Conservation (phyloP, 2,329 filamentous ascomycete genomes). For the Fusarium caatingaense region DNA sequence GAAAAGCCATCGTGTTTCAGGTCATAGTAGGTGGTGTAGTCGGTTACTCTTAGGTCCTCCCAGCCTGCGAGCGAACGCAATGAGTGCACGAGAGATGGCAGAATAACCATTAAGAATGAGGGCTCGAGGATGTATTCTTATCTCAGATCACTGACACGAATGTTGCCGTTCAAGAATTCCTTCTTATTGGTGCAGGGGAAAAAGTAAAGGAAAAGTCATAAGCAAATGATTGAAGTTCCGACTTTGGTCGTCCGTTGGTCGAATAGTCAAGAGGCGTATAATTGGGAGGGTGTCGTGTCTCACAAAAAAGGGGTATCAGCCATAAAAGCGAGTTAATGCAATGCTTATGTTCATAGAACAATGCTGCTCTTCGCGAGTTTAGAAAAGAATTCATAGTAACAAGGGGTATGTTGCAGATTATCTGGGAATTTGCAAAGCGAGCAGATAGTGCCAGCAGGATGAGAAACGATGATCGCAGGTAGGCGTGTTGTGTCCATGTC, state of each 20-base stretch:
- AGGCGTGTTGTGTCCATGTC: constrained; percentile 29
- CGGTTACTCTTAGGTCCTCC: constrained; percentile 8
- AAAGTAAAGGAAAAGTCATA: constrained; percentile 29
- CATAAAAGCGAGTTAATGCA: constrained; percentile 28
- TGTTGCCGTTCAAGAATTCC: constrained; percentile 27
- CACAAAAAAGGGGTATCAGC: constrained; percentile 36
- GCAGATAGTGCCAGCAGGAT: constrained; percentile 36
- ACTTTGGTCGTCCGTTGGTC: constrained; percentile 22
- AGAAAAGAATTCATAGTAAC: constrained; percentile 42
- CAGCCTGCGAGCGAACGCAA: constrained; percentile 12
- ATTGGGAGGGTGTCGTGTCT: constrained; percentile 26
- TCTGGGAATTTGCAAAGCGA: constrained; percentile 42
- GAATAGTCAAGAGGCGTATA: constrained; percentile 22
- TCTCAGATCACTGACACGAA: constrained; percentile 39
- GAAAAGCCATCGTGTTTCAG: not conserved
- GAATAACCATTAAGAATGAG: constrained; percentile 21
- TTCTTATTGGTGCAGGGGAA: constrained; percentile 22
- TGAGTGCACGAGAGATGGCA: constrained; percentile 6
- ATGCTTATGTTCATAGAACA: constrained; percentile 15
- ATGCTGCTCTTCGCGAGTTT: constrained; percentile 30
- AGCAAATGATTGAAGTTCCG: constrained; percentile 31
- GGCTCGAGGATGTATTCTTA: constrained; percentile 26
- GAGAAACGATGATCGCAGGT: constrained; percentile 35
- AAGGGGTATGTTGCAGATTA: constrained; percentile 54
- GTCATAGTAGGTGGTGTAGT: not conserved